These are phyloP conservation scores for Opeltia flavorubescens DNA, from an alignment of 495 filamentous ascomycete genomes.

Conservation along the genomic window DNA sequence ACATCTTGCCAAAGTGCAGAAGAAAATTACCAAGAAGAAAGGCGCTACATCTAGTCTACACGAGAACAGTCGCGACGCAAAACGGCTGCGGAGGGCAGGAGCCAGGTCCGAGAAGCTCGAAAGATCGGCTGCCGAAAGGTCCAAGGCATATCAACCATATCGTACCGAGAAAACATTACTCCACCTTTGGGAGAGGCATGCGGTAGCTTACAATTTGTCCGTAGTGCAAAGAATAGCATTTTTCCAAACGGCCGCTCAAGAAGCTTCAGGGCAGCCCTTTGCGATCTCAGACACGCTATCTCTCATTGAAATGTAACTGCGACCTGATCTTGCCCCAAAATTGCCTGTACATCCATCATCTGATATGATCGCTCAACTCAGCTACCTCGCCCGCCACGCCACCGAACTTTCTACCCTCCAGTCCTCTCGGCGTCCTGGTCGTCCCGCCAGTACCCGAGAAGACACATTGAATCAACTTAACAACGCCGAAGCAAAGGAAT, in stretches of 20 bases:
- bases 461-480: conserved; percentile 61
- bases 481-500: conserved; percentile 61
- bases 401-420: conserved; percentile 62
- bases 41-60: conserved; percentile 55
- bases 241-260: conserved; percentile 50
- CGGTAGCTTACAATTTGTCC: neutral
- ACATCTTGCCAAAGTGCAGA: conserved; percentile 62
- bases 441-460: conserved; percentile 64
- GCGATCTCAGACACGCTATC: conserved; percentile 41
- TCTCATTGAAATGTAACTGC: conserved; percentile 45
- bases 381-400: conserved; percentile 64
- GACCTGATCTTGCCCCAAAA: neutral
- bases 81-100: conserved; percentile 56
- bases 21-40: conserved; percentile 67
- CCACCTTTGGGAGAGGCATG: too few relatives aligned
- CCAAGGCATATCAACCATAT: conserved; percentile 54
- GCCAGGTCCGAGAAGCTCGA: conserved; percentile 64
- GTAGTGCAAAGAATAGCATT: conserved; percentile 58
- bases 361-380: conserved; percentile 17
- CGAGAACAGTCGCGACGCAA: conserved; percentile 68
- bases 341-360: too few relatives aligned
- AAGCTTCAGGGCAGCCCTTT: conserved; percentile 39
- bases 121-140: conserved; percentile 43
- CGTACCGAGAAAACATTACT: too few relatives aligned
- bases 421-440: conserved; percentile 62